phyloP scores from a whole-genome alignment of 1,139 yeast species.

The Candida tetrigidarum region DNA sequence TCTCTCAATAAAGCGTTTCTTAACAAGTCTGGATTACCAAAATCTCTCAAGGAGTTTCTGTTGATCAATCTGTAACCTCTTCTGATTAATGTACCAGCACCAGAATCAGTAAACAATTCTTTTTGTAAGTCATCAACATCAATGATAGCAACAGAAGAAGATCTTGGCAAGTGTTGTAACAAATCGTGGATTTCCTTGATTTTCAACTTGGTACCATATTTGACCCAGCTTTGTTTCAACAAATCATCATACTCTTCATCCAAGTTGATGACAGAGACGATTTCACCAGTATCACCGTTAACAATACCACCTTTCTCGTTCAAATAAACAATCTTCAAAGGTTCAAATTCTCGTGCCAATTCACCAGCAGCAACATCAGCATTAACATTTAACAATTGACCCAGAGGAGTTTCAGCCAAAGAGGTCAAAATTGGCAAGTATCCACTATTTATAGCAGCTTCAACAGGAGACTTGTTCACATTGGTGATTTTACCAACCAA shows the following conservation, averaged over 20 bases:
- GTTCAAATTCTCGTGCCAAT: slow-evolving; percentile 95
- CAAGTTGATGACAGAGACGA: slow-evolving; percentile 84
- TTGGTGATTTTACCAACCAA: slow-evolving; percentile 88
- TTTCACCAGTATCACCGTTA: slow-evolving; percentile 91
- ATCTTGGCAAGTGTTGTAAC: slow-evolving; percentile 91
- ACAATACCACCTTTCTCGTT: slow-evolving; percentile 98
- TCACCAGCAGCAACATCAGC: slow-evolving; percentile 99
- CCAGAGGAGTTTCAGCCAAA: slow-evolving; percentile 93
- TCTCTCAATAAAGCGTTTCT: slow-evolving; percentile 80
- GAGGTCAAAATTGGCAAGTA: slow-evolving; percentile 96
- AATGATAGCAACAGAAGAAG: slow-evolving; percentile 97
- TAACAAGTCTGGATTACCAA: slow-evolving; percentile 75
- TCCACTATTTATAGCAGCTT: slow-evolving; percentile 95
- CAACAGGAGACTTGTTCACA: slow-evolving; percentile 90
- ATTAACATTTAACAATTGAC: slow-evolving; percentile 94
- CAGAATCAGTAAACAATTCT: slow-evolving; percentile 97
- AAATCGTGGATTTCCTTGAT: slow-evolving; percentile 95
- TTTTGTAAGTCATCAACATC: slow-evolving; percentile 94
- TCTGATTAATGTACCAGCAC: slow-evolving; percentile 98
- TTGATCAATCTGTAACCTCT: slow-evolving; percentile 90
- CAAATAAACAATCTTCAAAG: slow-evolving; percentile 92
- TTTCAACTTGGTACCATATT: slow-evolving; percentile 96
- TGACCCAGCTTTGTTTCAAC: slow-evolving; percentile 96
- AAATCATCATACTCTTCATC: slow-evolving; percentile 95
- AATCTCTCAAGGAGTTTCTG: slow-evolving; percentile 69